Conservation (phyloP, 1,284 basidiomycete genomes). For the Ustilago bromivora region DNA sequence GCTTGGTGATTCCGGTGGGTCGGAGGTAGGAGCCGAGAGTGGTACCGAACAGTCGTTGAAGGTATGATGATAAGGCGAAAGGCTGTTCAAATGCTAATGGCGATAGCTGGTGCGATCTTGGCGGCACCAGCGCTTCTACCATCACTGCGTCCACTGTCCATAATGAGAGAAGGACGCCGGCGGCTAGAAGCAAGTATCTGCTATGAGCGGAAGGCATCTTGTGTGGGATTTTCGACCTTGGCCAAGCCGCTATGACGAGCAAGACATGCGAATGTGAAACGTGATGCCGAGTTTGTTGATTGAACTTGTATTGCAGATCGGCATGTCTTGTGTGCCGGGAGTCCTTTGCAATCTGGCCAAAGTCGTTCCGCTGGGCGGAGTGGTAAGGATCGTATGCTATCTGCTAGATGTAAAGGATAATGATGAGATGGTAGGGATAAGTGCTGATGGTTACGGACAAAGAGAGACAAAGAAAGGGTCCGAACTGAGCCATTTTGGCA, state of each 20-base stretch:
- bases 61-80: conserved; percentile 27
- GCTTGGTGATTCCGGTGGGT: not conserved
- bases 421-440: not conserved
- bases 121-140: conserved; percentile 25
- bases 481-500: conserved; percentile 4
- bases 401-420: not conserved
- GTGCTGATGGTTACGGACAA: not conserved
- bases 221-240: conserved; percentile 4
- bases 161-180: conserved; percentile 12
- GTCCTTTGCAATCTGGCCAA: not conserved
- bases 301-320: not conserved
- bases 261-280: conserved; percentile 6
- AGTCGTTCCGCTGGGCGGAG: not conserved
- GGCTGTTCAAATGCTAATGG: conserved; percentile 23
- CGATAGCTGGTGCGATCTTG: conserved; percentile 3
- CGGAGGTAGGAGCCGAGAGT: conserved; percentile 8
- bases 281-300: not conserved
- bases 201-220: conserved; percentile 7
- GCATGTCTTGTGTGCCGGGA: not conserved
- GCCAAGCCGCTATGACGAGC: conserved; percentile 2
- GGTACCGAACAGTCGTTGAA: conserved; percentile 25
- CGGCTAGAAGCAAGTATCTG: conserved; percentile 16
- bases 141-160: conserved; percentile 20
- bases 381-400: not conserved
- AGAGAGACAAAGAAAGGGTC: not conserved